phyloP scores from a whole-genome alignment of 2,329 filamentous ascomycete genomes.

The Aspergillus floridensis region DNA sequence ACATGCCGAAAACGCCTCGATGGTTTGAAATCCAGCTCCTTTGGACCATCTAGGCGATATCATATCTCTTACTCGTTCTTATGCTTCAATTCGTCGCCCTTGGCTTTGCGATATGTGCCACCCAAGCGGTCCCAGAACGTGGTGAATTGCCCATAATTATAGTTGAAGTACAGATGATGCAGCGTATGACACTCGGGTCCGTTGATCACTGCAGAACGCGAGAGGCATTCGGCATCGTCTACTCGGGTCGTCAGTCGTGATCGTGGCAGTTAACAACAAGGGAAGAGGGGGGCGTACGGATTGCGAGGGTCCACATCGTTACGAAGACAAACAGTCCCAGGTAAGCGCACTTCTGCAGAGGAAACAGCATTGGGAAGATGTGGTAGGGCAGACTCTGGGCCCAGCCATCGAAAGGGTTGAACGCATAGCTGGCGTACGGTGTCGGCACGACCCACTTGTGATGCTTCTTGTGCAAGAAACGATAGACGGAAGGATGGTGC shows the following conservation, averaged over 20 bases:
- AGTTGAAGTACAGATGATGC: slow-evolving; percentile 85
- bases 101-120: slow-evolving; percentile 54
- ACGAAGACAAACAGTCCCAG: slow-evolving; percentile 83
- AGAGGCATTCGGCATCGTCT: slow-evolving; percentile 87
- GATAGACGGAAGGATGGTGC: slow-evolving; percentile 78
- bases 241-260: neutral
- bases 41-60: neutral
- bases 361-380: slow-evolving; percentile 85
- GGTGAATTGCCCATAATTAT: slow-evolving; percentile 94
- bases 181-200: slow-evolving; percentile 93
- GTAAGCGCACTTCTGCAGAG: slow-evolving; percentile 85
- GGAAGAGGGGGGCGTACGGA: slow-evolving; percentile 46
- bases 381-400: slow-evolving; percentile 87
- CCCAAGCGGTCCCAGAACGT: slow-evolving; percentile 88
- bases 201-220: slow-evolving; percentile 82
- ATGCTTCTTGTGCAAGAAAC: slow-evolving; percentile 88
- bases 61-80: slow-evolving; percentile 5
- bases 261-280: neutral
- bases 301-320: slow-evolving; percentile 95
- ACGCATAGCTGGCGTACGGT: slow-evolving; percentile 86
- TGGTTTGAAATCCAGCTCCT: neutral
- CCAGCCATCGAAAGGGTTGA: slow-evolving; percentile 90
- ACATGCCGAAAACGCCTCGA: neutral
- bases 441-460: slow-evolving; percentile 99
- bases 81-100: slow-evolving; percentile 14